These are phyloP conservation scores for Ascochyta clinopodiicola DNA, from an alignment of 2,329 filamentous ascomycete species.

Conservation along the genomic window DNA sequence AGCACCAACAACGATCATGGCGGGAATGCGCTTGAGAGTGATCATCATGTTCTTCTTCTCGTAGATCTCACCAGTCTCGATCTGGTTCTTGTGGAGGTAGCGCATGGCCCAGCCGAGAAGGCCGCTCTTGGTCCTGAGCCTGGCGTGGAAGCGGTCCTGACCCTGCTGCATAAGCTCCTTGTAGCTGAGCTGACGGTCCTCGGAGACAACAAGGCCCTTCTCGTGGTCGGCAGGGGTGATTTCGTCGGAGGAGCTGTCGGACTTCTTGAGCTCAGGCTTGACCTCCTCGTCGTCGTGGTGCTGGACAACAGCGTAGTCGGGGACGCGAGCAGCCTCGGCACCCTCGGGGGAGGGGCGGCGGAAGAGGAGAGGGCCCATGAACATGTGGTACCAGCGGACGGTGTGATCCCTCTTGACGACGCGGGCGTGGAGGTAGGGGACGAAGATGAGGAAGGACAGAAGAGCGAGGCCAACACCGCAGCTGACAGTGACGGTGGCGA, in stretches of 20 bases:
- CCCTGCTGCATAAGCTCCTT: slow-evolving; percentile 66
- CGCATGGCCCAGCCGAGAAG: slow-evolving; percentile 87
- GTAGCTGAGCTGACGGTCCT: slow-evolving; percentile 64
- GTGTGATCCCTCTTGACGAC: slow-evolving; percentile 72
- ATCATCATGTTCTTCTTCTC: slow-evolving; percentile 74
- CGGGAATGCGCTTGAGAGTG: slow-evolving; percentile 70
- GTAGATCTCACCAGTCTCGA: slow-evolving; percentile 75
- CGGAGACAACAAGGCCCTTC: slow-evolving; percentile 43
- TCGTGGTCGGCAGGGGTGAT: slow-evolving; percentile 37
- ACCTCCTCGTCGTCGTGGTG: slow-evolving; percentile 58
- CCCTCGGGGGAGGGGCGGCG: slow-evolving; percentile 63
- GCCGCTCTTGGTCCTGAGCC: slow-evolving; percentile 67
- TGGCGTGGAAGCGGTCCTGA: slow-evolving; percentile 65
- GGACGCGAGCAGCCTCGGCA: slow-evolving; percentile 64
- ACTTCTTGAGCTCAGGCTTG: slow-evolving; percentile 28
- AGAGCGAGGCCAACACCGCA: slow-evolving; percentile 65
- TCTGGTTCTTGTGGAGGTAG: slow-evolving; percentile 73
- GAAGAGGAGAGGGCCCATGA: slow-evolving; percentile 65
- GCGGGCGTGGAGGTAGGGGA: slow-evolving; percentile 71
- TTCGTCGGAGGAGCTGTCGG: slow-evolving; percentile 42
- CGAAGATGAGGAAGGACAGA: slow-evolving; percentile 72
- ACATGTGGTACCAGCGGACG: slow-evolving; percentile 68
- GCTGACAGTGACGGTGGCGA: slow-evolving; percentile 71
- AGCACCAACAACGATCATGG: slow-evolving; percentile 65
- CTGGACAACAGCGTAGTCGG: slow-evolving; percentile 80